Percentiles rank a stretch among this genome's conserved stretches.
These are phyloP conservation scores for Claviceps africana DNA, from an alignment of 2,329 filamentous ascomycete species.

Conservation along the genomic window DNA sequence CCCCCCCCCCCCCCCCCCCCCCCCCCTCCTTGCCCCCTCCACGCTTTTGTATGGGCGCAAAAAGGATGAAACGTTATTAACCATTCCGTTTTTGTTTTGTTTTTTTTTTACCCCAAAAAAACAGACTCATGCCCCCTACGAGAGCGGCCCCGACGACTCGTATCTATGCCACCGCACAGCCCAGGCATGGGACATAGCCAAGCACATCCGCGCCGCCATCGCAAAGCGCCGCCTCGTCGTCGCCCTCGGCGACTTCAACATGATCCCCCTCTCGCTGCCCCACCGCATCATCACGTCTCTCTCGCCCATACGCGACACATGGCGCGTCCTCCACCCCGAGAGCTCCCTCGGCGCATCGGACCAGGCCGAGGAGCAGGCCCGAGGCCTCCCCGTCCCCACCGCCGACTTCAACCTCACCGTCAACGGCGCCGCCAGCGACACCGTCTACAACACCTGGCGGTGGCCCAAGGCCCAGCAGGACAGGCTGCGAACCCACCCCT, in stretches of 20 bases:
- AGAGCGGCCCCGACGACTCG: slow-evolving; percentile 62
- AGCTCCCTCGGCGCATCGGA: slow-evolving; percentile 64
- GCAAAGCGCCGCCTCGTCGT: slow-evolving; percentile 73
- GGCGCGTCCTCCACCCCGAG: slow-evolving; percentile 71
- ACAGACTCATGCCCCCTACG: slow-evolving; percentile 70
- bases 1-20: too few relatives aligned
- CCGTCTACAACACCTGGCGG: slow-evolving; percentile 80
- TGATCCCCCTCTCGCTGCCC: slow-evolving; percentile 74
- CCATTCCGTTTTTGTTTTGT: not conserved
- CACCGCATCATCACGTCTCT: slow-evolving; percentile 71
- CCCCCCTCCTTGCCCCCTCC: too few relatives aligned
- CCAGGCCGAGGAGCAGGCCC: slow-evolving; percentile 50
- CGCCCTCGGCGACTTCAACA: slow-evolving; percentile 89
- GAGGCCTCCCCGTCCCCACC: slow-evolving; percentile 54
- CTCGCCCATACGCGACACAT: slow-evolving; percentile 66
- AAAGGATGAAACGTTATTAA: too few relatives aligned
- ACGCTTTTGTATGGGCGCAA: too few relatives aligned
- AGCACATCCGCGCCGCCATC: slow-evolving; percentile 68
- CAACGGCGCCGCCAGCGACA: slow-evolving; percentile 82
- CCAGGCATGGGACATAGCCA: slow-evolving; percentile 90
- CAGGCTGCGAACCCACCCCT: slow-evolving; percentile 43
- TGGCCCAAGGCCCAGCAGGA: slow-evolving; percentile 64
- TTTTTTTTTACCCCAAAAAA: not conserved
- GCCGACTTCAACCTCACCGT: slow-evolving; percentile 63
- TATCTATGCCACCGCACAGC: slow-evolving; percentile 84